A percentile compares a stretch with the other conserved stretches of the same genome.
These are phyloP conservation scores for Stagonosporopsis vannaccii DNA, from an alignment of 2,329 filamentous ascomycete species.

Conservation along the genomic window DNA sequence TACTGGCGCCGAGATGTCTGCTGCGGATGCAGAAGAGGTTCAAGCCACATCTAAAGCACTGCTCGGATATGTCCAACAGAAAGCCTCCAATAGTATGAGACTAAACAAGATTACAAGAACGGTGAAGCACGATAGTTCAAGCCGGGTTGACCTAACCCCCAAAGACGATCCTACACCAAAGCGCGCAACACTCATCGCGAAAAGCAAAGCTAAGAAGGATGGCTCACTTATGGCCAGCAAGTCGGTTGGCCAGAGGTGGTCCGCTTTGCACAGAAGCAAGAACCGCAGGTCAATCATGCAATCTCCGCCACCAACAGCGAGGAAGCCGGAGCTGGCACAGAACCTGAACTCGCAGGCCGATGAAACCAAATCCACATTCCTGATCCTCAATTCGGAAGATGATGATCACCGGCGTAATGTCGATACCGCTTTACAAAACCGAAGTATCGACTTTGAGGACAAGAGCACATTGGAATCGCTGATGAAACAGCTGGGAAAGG, in stretches of 20 bases:
- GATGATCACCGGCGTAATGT: slow-evolving; percentile 2
- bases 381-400: background rate
- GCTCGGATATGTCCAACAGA: background rate
- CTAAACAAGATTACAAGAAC: background rate
- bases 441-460: slow-evolving; percentile 1
- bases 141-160: background rate
- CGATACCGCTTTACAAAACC: slow-evolving; percentile 1
- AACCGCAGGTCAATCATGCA: slow-evolving; percentile 14
- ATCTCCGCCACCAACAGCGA: slow-evolving; percentile 3
- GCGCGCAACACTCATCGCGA: slow-evolving; percentile 12
- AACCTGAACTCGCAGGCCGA: background rate
- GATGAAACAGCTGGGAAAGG: background rate
- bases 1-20: background rate
- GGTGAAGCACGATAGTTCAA: background rate
- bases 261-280: slow-evolving; percentile 13
- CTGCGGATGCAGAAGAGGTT: background rate
- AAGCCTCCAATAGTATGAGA: background rate
- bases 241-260: slow-evolving; percentile 11
- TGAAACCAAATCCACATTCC: background rate
- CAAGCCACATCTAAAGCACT: background rate
- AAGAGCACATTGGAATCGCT: background rate
- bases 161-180: background rate
- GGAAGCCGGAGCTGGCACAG: background rate
- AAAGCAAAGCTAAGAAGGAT: slow-evolving; percentile 1
- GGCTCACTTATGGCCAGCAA: slow-evolving; percentile 5